A percentile compares a stretch with the other conserved stretches of the same genome.
These are phyloP conservation scores for Fonsecaea multimorphosa DNA, from an alignment of 2,329 filamentous ascomycete species.

Conservation along the genomic window DNA sequence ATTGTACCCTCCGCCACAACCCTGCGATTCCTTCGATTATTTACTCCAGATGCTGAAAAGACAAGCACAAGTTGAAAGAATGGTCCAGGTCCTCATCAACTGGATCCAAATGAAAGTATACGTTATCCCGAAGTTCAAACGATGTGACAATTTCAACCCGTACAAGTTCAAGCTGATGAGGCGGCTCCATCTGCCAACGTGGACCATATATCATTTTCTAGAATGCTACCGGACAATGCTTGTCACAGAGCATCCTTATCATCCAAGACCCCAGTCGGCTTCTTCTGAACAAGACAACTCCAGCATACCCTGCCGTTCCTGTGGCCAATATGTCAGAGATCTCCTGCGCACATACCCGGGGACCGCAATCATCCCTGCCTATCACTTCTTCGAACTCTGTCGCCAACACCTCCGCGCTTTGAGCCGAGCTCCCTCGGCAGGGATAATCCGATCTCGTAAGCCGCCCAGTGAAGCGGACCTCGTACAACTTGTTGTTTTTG, in stretches of 20 bases:
- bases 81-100: slow-evolving; percentile 28
- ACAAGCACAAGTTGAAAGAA: slow-evolving; percentile 29
- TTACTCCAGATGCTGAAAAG: slow-evolving; percentile 34
- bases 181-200: slow-evolving; percentile 31
- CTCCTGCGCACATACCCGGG: slow-evolving; percentile 30
- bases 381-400: slow-evolving; percentile 35
- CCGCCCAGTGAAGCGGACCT: slow-evolving; percentile 34
- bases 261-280: slow-evolving; percentile 2
- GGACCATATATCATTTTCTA: slow-evolving; percentile 36
- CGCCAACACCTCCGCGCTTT: slow-evolving; percentile 32
- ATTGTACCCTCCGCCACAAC: slow-evolving; percentile 29
- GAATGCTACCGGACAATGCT: slow-evolving; percentile 35
- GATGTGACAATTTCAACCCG: slow-evolving; percentile 31
- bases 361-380: slow-evolving; percentile 31
- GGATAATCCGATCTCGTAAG: slow-evolving; percentile 33
- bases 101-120: slow-evolving; percentile 37
- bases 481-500: slow-evolving; percentile 33
- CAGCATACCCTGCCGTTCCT: slow-evolving; percentile 21
- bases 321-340: slow-evolving; percentile 19
- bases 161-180: slow-evolving; percentile 30
- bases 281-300: background rate
- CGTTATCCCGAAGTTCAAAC: slow-evolving; percentile 29
- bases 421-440: slow-evolving; percentile 33
- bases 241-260: slow-evolving; percentile 30
- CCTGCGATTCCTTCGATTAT: slow-evolving; percentile 29